A percentile compares a stretch with the other conserved stretches of the same genome.
Conservation (phyloP, 495 filamentous ascomycete species). For the Aspergillus heteromorphus region DNA sequence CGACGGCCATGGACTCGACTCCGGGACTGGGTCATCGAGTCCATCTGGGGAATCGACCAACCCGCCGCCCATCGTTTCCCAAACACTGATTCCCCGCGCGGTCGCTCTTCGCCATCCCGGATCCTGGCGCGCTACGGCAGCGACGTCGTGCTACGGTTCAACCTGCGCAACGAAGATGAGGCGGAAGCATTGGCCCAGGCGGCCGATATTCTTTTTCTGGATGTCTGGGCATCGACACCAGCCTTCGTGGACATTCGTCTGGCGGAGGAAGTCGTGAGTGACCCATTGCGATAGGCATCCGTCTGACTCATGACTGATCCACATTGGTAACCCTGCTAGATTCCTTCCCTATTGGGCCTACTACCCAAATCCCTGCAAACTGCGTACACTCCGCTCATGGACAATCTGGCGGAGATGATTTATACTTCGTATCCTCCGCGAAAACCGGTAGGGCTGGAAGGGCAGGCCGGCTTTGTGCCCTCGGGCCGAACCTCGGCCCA, state of each 20-base stretch:
- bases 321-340: conserved; percentile 33
- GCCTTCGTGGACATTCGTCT: conserved; percentile 86
- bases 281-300: neutral
- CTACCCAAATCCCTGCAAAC: conserved; percentile 71
- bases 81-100: conserved; percentile 7
- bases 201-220: conserved; percentile 68
- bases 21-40: conserved; percentile 59
- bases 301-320: conserved; percentile 5
- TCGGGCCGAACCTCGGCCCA: conserved; percentile 30
- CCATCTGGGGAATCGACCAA: conserved; percentile 53
- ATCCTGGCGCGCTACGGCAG: conserved; percentile 65
- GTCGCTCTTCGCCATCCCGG: conserved; percentile 37
- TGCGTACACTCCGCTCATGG: conserved; percentile 69
- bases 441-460: conserved; percentile 22
- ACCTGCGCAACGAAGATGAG: conserved; percentile 63
- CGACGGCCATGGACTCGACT: conserved; percentile 47
- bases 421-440: conserved; percentile 65
- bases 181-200: conserved; percentile 69
- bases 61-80: conserved; percentile 8
- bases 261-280: conserved; percentile 65
- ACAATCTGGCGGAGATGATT: conserved; percentile 72
- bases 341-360: conserved; percentile 74
- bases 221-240: conserved; percentile 82
- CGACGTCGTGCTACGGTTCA: conserved; percentile 86
- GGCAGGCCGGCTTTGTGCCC: conserved; percentile 26